phyloP scores from a whole-genome alignment of 345 rosid genomes.

The Citrus sinensis region DNA sequence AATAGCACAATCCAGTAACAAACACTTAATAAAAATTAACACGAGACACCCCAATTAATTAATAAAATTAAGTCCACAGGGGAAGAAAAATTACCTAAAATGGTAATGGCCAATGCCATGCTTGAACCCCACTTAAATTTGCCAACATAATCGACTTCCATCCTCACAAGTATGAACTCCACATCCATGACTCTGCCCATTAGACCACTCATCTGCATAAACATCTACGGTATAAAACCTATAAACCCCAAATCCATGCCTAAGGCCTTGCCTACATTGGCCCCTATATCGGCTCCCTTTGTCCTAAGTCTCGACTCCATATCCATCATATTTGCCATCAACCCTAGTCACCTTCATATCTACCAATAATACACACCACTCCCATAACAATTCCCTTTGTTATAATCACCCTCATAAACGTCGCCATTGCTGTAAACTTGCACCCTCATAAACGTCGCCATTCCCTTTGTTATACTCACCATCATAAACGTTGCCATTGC shows the following conservation, averaged over 20 bases:
- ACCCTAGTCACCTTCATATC: slow-evolving; percentile 88
- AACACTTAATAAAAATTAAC: too few relatives aligned
- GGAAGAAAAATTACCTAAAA: slow-evolving; percentile 51
- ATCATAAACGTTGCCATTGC: too few relatives aligned
- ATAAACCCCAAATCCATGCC: slow-evolving; percentile 83
- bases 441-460: slow-evolving; percentile 76
- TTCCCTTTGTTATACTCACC: slow-evolving; percentile 31
- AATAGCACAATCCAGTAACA: too few relatives aligned
- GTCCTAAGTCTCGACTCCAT: slow-evolving; percentile 94
- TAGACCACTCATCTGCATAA: slow-evolving; percentile 95
- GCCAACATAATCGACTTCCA: slow-evolving; percentile 83
- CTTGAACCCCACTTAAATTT: slow-evolving; percentile 94
- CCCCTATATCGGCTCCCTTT: slow-evolving; percentile 90
- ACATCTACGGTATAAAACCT: slow-evolving; percentile 91
- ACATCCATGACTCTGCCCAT: slow-evolving; percentile 35
- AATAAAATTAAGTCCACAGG: too few relatives aligned
- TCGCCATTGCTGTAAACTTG: slow-evolving; percentile 85
- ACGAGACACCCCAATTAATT: too few relatives aligned
- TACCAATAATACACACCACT: slow-evolving; percentile 82
- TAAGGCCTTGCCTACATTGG: slow-evolving; percentile 76
- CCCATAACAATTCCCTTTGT: slow-evolving; percentile 80
- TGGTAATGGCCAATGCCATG: slow-evolving; percentile 94
- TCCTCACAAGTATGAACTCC: slow-evolving; percentile 89
- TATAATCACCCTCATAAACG: slow-evolving; percentile 87
- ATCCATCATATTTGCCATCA: slow-evolving; percentile 87